A percentile compares a stretch with the other conserved stretches of the same genome.
Evolutionary conservation across 495 filamentous ascomycete genomes (phyloP).

Genomic region (Penicillium salamii): DNA sequence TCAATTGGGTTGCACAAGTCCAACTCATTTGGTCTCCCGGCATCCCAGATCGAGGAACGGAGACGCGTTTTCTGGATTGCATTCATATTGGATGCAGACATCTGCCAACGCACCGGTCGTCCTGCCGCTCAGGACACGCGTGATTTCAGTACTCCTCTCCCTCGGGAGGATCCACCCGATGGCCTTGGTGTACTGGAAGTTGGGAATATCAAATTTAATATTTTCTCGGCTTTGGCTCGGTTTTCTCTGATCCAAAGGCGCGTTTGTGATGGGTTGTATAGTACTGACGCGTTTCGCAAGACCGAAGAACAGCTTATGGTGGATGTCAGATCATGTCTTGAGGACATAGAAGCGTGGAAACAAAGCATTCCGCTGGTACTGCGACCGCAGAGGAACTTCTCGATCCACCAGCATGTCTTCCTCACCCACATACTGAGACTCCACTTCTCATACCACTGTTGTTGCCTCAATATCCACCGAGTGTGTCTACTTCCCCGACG

Average conservation of each 20-base stretch:
- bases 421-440: slow-evolving; percentile 16
- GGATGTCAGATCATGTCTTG: slow-evolving; percentile 9
- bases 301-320: slow-evolving; percentile 1
- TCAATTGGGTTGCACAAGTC: slow-evolving; percentile 22
- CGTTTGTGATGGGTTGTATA: slow-evolving; percentile 14
- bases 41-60: slow-evolving; percentile 15
- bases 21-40: slow-evolving; percentile 1
- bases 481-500: slow-evolving; percentile 2
- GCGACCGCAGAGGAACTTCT: slow-evolving; percentile 2
- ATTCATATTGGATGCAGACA: slow-evolving; percentile 24
- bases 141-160: slow-evolving; percentile 17
- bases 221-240: slow-evolving; percentile 12
- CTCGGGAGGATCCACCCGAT: slow-evolving; percentile 8
- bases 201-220: slow-evolving; percentile 5
- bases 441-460: slow-evolving; percentile 16
- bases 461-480: slow-evolving; percentile 16
- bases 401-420: background rate
- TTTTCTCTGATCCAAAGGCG: slow-evolving; percentile 16
- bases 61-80: slow-evolving; percentile 22
- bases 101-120: slow-evolving; percentile 13
- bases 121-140: slow-evolving; percentile 14
- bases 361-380: background rate
- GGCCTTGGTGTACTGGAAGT: slow-evolving; percentile 10
- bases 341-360: slow-evolving; percentile 14
- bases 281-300: background rate